Evolutionary conservation across 2,329 filamentous ascomycete species (phyloP), one percentile per base, ranked within the genome.

Genomic region (Tolypocladium amazonense): DNA sequence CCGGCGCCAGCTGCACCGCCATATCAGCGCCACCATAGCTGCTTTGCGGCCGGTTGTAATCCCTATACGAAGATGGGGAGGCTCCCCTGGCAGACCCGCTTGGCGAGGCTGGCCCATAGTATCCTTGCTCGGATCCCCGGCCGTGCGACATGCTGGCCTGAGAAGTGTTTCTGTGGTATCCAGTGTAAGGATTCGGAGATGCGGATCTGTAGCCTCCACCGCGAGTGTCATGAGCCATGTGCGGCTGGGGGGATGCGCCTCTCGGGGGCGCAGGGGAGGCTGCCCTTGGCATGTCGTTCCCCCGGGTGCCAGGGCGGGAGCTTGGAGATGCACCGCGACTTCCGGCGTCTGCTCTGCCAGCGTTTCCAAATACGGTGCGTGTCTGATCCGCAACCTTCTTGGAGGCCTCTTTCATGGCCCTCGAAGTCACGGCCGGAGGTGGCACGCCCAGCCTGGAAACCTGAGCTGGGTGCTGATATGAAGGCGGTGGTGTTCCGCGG

Each of bases 321-420:
- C 75, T 77, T 15, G 74, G 69, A 6, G 76, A 72, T 20, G 69
- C 64, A 47, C 71, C 72, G 54, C 67, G 68, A 56, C 66, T 65
- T 27, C 60, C 67, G 12, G 61, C 60, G 14, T 64, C 63, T 37
- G 58, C 60, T 15, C 75, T 69, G 1, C 74, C 76, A 20, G 70
- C 71, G 1, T 75, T 72, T 38, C 69, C 79, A 72, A 95, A 94
- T 77, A 97, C 87, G 68, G 82, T 91, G 52, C 90, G 84, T 3
- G 90, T 90, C 72, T 97, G 89, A 54, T 87, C 85, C 27, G 89
- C 85, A 68, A 93, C 97, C 73, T 92, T 92, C 67, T 95, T 88
- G 0, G 92, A 94, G 4, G 92, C 90, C 72, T 96, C 90, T 70
- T 96, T 90, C 95, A 99, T 99, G 56, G 94, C 90, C 63, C 88